phyloP scores from a whole-genome alignment of 371 early-diverging fungal genomes.

The Lichtheimia ornata region DNA sequence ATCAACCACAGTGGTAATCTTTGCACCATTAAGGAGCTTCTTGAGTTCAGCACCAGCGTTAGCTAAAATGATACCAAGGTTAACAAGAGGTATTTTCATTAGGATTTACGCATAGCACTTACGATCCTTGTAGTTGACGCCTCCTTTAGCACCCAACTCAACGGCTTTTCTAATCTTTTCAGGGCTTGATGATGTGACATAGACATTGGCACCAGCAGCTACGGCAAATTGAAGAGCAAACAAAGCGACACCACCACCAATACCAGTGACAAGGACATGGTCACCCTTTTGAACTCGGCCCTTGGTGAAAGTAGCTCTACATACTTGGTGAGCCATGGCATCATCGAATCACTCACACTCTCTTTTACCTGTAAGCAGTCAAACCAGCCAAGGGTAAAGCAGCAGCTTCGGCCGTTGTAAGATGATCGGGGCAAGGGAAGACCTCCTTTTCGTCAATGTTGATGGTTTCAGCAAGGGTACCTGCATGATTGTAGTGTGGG shows the following conservation, averaged over 20 bases:
- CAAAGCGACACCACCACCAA: slow-evolving; percentile 78
- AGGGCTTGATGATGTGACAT: slow-evolving; percentile 68
- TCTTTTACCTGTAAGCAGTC: slow-evolving; percentile 59
- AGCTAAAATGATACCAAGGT: slow-evolving; percentile 24
- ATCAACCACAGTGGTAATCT: slow-evolving; percentile 66
- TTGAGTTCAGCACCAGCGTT: slow-evolving; percentile 55
- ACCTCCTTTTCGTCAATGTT: slow-evolving; percentile 48
- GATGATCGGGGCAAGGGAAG: slow-evolving; percentile 58
- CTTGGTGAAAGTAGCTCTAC: slow-evolving; percentile 59
- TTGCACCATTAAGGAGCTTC: slow-evolving; percentile 35
- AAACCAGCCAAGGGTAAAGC: slow-evolving; percentile 72
- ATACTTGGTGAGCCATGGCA: not conserved
- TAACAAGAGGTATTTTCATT: not conserved
- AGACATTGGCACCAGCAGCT: slow-evolving; percentile 70
- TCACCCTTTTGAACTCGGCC: slow-evolving; percentile 56
- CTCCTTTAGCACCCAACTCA: slow-evolving; percentile 68
- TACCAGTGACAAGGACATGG: slow-evolving; percentile 73
- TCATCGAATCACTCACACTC: not conserved
- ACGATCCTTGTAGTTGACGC: slow-evolving; percentile 72
- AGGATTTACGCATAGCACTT: slow-evolving; percentile 6
- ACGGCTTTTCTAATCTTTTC: slow-evolving; percentile 66
- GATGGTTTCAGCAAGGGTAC: slow-evolving; percentile 63
- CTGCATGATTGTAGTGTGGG: slow-evolving; percentile 35
- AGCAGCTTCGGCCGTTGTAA: slow-evolving; percentile 66
- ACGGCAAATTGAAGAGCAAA: slow-evolving; percentile 70